Evolutionary conservation across 345 rosid species (phyloP), one percentile per base, ranked within the genome.

Genomic region (Pugionium cornutum): DNA sequence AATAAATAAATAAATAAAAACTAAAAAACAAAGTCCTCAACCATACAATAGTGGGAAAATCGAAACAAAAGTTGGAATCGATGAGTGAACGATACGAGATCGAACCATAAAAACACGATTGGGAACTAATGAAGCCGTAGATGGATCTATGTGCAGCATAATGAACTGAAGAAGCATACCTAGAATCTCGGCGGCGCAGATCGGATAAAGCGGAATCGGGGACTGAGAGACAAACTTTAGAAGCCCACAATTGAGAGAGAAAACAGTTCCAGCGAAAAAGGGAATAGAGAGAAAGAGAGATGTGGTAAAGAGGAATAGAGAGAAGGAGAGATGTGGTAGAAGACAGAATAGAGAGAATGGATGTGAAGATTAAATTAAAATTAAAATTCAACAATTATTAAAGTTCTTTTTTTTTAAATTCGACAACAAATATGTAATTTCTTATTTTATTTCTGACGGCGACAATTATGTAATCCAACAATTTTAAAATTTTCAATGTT

Each of bases 181-280:
- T 52, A 66, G 53, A 67, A 67, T 3, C 8, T 60, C 54, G 64
- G 52, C 65, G 72, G 70, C 67, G 66, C 63, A 31, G 72, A 73
- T 71, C 64, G 56, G 46, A 40, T 11, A 43, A 52, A 64, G 77
- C 69, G 67, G 42, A 72, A 74, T 67, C 75, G 72, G 72, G 67
- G 67, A 68, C 42, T 44, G 67, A 51, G 63, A 70, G 61, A 70
- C 68, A 75, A 74, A 80, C 85, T 80, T 80, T 76, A 70, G 46
- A 35, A 45, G 52, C 58, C 61, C 50, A 64, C 39, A 39, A 32
- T 11, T 51, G 47, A 25, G 11, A 72, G 48, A 37, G 42, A 62
- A 27, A 72, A 51, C 76, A 73, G 62, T 66, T 66, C 59, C 77
- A 74, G 73, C 71, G 53, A 63, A 32, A 57, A 58, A 53, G 69